Base-by-base conservation (phyloP, 2,329 filamentous ascomycete genomes). In the Aaosphaeria arxii region DNA sequence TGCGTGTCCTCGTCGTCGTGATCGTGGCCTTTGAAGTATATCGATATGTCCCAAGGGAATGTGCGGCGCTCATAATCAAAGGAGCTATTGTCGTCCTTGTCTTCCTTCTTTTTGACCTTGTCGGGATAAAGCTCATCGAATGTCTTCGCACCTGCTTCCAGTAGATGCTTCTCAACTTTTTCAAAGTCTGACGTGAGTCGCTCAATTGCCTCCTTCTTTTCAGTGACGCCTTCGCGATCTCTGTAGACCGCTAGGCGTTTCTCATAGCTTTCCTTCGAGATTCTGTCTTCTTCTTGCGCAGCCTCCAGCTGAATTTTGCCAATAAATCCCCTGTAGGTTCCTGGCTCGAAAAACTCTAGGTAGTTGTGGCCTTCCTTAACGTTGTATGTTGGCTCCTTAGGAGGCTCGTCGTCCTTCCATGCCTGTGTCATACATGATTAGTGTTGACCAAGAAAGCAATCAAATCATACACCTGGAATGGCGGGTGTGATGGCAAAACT, bases 51-150 rank as follows among this genome's bases (percentile, higher is more conserved):
- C 17, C 17, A 24, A 24, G 17, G 17, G 17, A 24, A 24, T 24
- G 17, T 24, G 33, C n/a, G 9, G 33, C 3, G n/a, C 33, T 36
- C 33, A n/a, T 9, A 9, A 9, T 36, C n/a, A n/a, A 9, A 36
- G n/a, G 33, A 36, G n/a, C n/a, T 36, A 36, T 36, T n/a, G 33
- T 9, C n/a, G 7, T 36, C 33, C 33, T n/a, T 36, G n/a, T 28
- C 46, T 48, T 35, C 41, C 36, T 42, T 38, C 47, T 44, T 41
- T 28, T 9, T 11, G 11, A 30, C 42, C 5, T 42, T 40, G 31
- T 64, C 56, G 0, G 86, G 86, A 63, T 87, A 69, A 5, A 89
- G 69, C 42, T 91, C 80, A 9, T 68, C 61, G 61, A 88, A 91
- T 0, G 79, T 79, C 67, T 89, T 90, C 2, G 80, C 88, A 1